These are phyloP conservation scores for Aureobasidium sp. DNA, from an alignment of 2,329 filamentous ascomycete species.

Conservation along the genomic window DNA sequence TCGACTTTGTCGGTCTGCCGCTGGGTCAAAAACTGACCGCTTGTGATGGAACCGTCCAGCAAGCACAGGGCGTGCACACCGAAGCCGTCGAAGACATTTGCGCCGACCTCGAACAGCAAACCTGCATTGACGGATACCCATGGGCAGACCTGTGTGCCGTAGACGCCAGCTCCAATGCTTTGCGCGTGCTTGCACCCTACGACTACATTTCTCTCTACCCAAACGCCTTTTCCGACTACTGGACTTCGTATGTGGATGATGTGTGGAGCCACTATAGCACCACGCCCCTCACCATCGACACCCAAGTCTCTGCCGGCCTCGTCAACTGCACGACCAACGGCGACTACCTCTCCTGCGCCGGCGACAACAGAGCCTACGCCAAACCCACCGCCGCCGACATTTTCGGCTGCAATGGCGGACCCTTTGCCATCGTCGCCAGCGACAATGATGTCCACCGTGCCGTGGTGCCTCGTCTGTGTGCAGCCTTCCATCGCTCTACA, in stretches of 20 bases:
- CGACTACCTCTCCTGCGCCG: constrained; percentile 37
- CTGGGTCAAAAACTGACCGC: constrained; percentile 49
- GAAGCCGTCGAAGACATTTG: constrained; percentile 53
- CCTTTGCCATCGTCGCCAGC: constrained; percentile 44
- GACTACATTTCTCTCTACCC: constrained; percentile 38
- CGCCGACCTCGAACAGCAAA: constrained; percentile 48
- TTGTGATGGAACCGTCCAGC: constrained; percentile 41
- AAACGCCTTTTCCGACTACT: constrained; percentile 44
- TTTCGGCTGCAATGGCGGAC: constrained; percentile 59
- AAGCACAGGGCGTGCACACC: constrained; percentile 52
- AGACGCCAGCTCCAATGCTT: constrained; percentile 27
- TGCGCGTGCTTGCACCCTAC: constrained; percentile 37
- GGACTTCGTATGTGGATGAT: constrained; percentile 42
- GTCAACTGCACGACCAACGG: constrained; percentile 43
- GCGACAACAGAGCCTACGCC: constrained; percentile 42
- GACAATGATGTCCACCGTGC: constrained; percentile 42
- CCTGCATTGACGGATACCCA: constrained; percentile 46
- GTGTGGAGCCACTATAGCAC: constrained; percentile 45
- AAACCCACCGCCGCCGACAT: constrained; percentile 58
- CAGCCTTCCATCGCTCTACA: constrained; percentile 69
- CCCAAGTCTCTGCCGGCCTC: constrained; percentile 52
- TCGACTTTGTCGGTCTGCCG: constrained; percentile 35
- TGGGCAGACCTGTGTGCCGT: constrained; percentile 57
- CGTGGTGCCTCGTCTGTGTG: constrained; percentile 66
- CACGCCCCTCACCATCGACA: constrained; percentile 53